Evolutionary conservation across 2,329 filamentous ascomycete genomes (phyloP).

Genomic region (Didymella pomorum): DNA sequence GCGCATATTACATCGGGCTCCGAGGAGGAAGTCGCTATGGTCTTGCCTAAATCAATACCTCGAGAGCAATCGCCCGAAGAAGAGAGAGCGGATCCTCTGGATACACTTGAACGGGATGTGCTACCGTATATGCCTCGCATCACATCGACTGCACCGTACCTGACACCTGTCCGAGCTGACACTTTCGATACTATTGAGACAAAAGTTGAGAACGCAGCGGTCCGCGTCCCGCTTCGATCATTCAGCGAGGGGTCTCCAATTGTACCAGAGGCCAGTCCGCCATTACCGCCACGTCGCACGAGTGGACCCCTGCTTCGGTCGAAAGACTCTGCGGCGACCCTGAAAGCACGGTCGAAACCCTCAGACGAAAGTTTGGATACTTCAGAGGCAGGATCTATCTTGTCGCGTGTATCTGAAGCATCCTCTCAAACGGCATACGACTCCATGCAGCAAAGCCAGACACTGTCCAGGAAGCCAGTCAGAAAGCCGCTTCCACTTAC

Average conservation of each 20-base stretch:
- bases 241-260: constrained; percentile 18
- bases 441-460: constrained; percentile 4
- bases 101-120: constrained; percentile 27
- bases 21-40: constrained; percentile 8
- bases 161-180: neutral
- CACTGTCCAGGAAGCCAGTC: constrained; percentile 7
- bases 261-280: constrained; percentile 14
- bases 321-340: neutral
- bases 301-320: constrained; percentile 18
- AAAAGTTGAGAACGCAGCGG: neutral
- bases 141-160: constrained; percentile 18
- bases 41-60: neutral
- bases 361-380: constrained; percentile 24
- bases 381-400: constrained; percentile 13
- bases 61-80: neutral
- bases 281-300: constrained; percentile 34
- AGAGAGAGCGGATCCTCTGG: constrained; percentile 12
- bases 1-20: constrained; percentile 4
- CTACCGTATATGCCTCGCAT: constrained; percentile 29
- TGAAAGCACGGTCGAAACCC: constrained; percentile 15
- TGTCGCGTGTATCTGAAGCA: constrained; percentile 26
- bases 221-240: constrained; percentile 15
- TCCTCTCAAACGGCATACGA: constrained; percentile 30
- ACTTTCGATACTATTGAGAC: constrained; percentile 9
- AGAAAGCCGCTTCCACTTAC: constrained; percentile 27